Percentiles rank a stretch among this genome's conserved stretches.
Conservation (phyloP, 1,139 yeast genomes). For the Kodamaea fungicola region DNA sequence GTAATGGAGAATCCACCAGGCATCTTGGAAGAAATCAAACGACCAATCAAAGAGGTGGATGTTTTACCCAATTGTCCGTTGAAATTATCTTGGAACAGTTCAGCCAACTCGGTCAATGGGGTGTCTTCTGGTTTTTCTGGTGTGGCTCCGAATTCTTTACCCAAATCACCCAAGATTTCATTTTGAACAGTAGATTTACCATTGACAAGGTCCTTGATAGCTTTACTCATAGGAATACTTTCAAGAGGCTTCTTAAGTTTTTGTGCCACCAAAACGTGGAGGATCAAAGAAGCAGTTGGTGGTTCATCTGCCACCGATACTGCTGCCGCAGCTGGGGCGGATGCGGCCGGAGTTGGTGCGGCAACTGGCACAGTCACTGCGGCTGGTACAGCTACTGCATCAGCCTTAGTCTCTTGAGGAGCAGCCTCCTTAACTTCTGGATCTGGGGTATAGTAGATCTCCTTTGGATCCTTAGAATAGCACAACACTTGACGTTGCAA, state of each 20-base stretch:
- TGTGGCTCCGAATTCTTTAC: slow-evolving; percentile 95
- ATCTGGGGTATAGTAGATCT: slow-evolving; percentile 93
- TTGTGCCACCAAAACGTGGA: slow-evolving; percentile 92
- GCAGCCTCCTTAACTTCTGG: slow-evolving; percentile 57
- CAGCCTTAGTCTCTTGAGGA: slow-evolving; percentile 35
- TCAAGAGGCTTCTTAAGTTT: slow-evolving; percentile 89
- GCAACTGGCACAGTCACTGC: slow-evolving; percentile 47
- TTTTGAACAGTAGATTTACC: slow-evolving; percentile 98
- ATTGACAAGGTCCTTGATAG: slow-evolving; percentile 94
- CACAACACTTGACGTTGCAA: slow-evolving; percentile 95
- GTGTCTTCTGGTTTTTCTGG: slow-evolving; percentile 99
- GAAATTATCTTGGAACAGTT: slow-evolving; percentile 88
- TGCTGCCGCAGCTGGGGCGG: slow-evolving; percentile 66
- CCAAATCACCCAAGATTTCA: slow-evolving; percentile 96
- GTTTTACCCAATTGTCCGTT: slow-evolving; percentile 90
- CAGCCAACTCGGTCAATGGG: slow-evolving; percentile 93
- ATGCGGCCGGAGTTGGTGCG: slow-evolving; percentile 52
- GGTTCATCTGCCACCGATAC: slow-evolving; percentile 87
- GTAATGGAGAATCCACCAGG: slow-evolving; percentile 98
- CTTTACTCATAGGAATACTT: slow-evolving; percentile 82
- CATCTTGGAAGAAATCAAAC: slow-evolving; percentile 95
- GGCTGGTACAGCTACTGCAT: slow-evolving; percentile 41
- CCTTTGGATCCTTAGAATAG: slow-evolving; percentile 93
- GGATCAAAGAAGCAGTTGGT: slow-evolving; percentile 73
- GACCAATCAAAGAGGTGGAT: slow-evolving; percentile 80